Conservation (phyloP, 2,329 filamentous ascomycete species). For the Aspergillus pseudonomiae region DNA sequence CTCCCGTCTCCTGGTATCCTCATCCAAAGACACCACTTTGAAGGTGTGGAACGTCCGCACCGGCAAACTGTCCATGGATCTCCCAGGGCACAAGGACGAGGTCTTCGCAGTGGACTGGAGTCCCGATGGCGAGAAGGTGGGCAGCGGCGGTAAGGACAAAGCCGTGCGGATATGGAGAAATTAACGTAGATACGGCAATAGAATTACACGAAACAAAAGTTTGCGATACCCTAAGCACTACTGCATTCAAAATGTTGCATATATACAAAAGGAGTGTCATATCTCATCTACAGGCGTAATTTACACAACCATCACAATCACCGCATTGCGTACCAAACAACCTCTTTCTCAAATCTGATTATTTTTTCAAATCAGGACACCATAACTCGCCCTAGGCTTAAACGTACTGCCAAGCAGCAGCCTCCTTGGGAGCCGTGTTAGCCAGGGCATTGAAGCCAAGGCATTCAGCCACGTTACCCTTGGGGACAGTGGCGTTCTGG, state of each 20-base stretch:
- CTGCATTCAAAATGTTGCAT: not conserved
- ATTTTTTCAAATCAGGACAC: not conserved
- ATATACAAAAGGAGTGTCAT: constrained; percentile 5
- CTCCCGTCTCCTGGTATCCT: constrained; percentile 83
- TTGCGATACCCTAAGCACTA: constrained; percentile 24
- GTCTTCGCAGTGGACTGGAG: constrained; percentile 96
- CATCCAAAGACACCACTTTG: constrained; percentile 87
- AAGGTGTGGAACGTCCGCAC: constrained; percentile 93
- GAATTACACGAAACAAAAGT: constrained; percentile 3
- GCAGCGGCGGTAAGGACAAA: constrained; percentile 92
- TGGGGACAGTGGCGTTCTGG: constrained; percentile 44
- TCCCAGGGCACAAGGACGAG: constrained; percentile 89
- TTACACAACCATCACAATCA: not conserved
- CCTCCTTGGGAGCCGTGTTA: constrained; percentile 27
- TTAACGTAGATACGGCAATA: constrained; percentile 36
- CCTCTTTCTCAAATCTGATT: not conserved
- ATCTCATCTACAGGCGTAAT: not conserved
- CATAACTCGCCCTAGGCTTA: constrained; percentile 23
- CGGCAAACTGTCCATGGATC: constrained; percentile 77
- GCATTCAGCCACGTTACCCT: constrained; percentile 42
- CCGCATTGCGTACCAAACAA: not conserved
- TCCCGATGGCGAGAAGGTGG: constrained; percentile 83
- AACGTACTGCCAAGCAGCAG: constrained; percentile 47
- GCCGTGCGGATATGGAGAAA: constrained; percentile 67
- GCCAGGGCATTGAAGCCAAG: constrained; percentile 44